phyloP scores from a whole-genome alignment of 1,284 basidiomycete genomes.

The Anthracocystis walkeri region DNA sequence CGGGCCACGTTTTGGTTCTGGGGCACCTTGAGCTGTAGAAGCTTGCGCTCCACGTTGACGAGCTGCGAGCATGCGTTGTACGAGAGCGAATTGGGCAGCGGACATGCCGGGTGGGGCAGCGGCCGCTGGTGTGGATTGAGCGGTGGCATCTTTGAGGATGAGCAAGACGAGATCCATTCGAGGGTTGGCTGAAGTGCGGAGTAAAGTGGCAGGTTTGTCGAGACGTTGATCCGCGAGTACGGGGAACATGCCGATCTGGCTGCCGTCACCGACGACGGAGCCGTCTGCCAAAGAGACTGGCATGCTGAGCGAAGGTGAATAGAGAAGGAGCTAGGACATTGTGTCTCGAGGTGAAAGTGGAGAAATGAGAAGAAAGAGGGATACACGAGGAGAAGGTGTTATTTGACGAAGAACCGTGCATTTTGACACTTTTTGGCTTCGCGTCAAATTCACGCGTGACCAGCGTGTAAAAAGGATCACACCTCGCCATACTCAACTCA shows the following conservation, averaged over 20 bases:
- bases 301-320: slow-evolving; percentile 6
- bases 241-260: slow-evolving; percentile 41
- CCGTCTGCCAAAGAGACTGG: slow-evolving; percentile 27
- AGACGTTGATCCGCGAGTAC: slow-evolving; percentile 38
- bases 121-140: slow-evolving; percentile 15
- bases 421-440: slow-evolving; percentile 12
- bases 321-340: slow-evolving; percentile 4
- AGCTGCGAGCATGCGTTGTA: slow-evolving; percentile 48
- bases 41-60: slow-evolving; percentile 39
- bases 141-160: slow-evolving; percentile 35
- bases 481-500: too few species aligned
- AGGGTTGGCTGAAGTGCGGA: slow-evolving; percentile 44
- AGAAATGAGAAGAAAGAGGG: not conserved
- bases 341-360: not conserved
- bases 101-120: slow-evolving; percentile 40
- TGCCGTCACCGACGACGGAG: slow-evolving; percentile 41
- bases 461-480: not conserved
- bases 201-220: slow-evolving; percentile 32
- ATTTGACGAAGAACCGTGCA: slow-evolving; percentile 3
- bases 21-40: slow-evolving; percentile 11
- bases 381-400: not conserved
- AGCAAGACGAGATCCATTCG: slow-evolving; percentile 54
- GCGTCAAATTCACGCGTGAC: slow-evolving; percentile 2
- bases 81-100: slow-evolving; percentile 43
- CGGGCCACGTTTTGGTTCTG: slow-evolving; percentile 45